Conservation (phyloP, 2,329 filamentous ascomycete genomes). For the Ophiostoma sp. region DNA sequence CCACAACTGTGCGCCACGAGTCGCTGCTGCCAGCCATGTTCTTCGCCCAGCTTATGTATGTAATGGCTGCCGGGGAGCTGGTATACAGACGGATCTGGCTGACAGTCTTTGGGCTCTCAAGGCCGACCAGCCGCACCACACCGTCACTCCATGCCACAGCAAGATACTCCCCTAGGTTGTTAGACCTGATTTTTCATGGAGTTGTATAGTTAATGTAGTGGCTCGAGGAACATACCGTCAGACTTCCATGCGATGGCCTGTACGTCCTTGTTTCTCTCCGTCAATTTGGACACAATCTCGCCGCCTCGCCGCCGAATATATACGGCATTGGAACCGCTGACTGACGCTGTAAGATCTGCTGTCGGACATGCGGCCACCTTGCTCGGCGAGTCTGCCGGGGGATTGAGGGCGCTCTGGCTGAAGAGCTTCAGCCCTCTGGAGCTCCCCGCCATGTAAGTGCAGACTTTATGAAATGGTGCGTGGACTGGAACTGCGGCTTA, state of each 20-base stretch:
- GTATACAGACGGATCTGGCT: conserved; percentile 60
- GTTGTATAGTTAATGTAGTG: neutral
- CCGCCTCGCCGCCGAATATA: conserved; percentile 74
- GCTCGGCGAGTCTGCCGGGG: conserved; percentile 47
- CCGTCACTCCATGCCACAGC: conserved; percentile 82
- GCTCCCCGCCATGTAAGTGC: conserved; percentile 12
- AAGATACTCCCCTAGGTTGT: conserved; percentile 61
- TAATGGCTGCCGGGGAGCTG: conserved; percentile 41
- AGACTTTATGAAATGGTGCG: neutral
- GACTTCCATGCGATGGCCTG: conserved; percentile 59
- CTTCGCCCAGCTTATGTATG: conserved; percentile 51
- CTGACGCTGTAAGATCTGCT: conserved; percentile 76
- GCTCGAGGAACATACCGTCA: conserved; percentile 49
- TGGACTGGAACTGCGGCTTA: neutral
- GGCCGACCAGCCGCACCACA: conserved; percentile 66
- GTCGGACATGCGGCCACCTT: conserved; percentile 73
- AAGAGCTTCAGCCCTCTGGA: conserved; percentile 39
- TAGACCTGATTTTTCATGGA: neutral
- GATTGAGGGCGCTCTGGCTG: conserved; percentile 54
- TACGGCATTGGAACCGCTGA: conserved; percentile 58
- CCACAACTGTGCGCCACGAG: conserved; percentile 32
- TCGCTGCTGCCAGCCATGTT: conserved; percentile 38
- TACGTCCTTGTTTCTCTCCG: conserved; percentile 40
- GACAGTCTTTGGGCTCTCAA: conserved; percentile 75
- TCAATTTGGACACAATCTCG: conserved; percentile 54